Conservation (phyloP, 2,329 filamentous ascomycete genomes). For the Microsporum canis region DNA sequence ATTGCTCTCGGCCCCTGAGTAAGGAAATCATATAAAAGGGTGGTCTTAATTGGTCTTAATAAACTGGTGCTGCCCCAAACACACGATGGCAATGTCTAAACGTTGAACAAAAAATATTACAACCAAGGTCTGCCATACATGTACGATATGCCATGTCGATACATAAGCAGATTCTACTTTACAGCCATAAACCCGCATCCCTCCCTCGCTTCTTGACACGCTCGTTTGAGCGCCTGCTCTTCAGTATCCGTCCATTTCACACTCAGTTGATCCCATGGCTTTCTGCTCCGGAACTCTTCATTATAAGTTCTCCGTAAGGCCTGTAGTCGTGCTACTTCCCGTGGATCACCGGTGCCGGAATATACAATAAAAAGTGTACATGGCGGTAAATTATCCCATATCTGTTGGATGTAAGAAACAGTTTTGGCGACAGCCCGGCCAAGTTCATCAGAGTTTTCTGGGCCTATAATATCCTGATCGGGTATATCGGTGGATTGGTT, state of each 20-base stretch:
- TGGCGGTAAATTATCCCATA: slow-evolving; percentile 46
- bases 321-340: slow-evolving; percentile 46
- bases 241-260: slow-evolving; percentile 56
- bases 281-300: slow-evolving; percentile 47
- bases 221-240: slow-evolving; percentile 47
- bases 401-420: slow-evolving; percentile 39
- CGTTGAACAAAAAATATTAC: not conserved
- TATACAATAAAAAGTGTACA: slow-evolving; percentile 54
- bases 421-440: slow-evolving; percentile 40
- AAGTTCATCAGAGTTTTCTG: slow-evolving; percentile 25
- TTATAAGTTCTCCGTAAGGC: slow-evolving; percentile 45
- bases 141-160: not conserved
- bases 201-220: slow-evolving; percentile 45
- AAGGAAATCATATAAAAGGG: too few relatives aligned
- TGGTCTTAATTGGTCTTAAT: too few relatives aligned
- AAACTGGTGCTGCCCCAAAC: too few relatives aligned
- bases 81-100: too few relatives aligned
- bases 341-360: slow-evolving; percentile 52
- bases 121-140: not conserved
- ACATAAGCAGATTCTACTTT: slow-evolving; percentile 32
- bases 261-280: slow-evolving; percentile 50
- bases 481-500: slow-evolving; percentile 25
- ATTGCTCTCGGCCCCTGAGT: too few relatives aligned
- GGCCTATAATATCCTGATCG: slow-evolving; percentile 19
- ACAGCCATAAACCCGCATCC: slow-evolving; percentile 50